Evolutionary conservation across 345 rosid species (phyloP).

Genomic region (Syzygium grande): DNA sequence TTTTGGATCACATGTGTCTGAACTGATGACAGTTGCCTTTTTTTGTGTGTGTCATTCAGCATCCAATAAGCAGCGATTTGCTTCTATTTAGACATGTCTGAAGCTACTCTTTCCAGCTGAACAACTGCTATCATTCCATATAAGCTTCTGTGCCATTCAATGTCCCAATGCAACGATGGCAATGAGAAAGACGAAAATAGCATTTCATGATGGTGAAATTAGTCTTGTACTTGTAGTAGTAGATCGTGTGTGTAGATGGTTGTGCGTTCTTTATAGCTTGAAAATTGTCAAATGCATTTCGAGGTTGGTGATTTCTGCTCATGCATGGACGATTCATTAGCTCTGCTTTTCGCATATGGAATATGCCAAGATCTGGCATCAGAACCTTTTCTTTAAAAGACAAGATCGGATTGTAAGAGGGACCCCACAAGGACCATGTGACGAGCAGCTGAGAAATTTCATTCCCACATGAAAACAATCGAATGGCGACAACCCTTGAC

Average conservation of each 20-base stretch:
- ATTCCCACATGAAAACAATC: background rate
- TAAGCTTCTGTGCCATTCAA: background rate
- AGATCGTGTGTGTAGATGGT: background rate
- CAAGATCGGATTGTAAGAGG: background rate
- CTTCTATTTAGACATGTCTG: background rate
- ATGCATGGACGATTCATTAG: background rate
- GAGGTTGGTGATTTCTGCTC: background rate
- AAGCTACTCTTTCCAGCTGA: background rate
- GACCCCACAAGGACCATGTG: background rate
- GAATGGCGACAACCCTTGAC: background rate
- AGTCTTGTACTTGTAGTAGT: background rate
- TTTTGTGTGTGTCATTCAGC: background rate
- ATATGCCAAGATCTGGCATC: background rate
- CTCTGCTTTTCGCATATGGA: background rate
- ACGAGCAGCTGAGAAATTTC: background rate
- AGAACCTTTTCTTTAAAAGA: background rate
- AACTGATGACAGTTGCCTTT: background rate
- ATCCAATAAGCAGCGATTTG: background rate
- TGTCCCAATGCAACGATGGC: background rate
- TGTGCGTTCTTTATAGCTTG: background rate
- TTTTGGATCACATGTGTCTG: background rate
- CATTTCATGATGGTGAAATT: background rate
- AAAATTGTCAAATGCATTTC: background rate
- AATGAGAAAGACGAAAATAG: background rate
- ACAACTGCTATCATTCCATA: background rate